phyloP scores from a whole-genome alignment of 805 yeast genomes.

The Candida khao-thaluensis region DNA sequence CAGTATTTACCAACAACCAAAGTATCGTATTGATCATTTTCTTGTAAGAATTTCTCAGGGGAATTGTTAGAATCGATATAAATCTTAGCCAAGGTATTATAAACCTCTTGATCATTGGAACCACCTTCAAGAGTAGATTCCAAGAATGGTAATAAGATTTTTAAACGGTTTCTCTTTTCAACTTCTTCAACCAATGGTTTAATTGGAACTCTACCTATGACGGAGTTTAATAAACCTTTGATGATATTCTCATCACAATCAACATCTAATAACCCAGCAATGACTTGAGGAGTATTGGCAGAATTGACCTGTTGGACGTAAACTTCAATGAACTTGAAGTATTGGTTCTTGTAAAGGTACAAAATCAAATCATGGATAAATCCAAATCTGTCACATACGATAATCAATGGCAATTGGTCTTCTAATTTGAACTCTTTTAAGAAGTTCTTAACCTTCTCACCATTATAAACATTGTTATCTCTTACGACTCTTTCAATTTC shows the following conservation, averaged over 20 bases:
- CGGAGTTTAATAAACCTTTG: slow-evolving; percentile 75
- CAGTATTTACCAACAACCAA: slow-evolving; percentile 95
- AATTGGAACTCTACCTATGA: slow-evolving; percentile 92
- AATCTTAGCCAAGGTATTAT: slow-evolving; percentile 93
- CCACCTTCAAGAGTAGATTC: slow-evolving; percentile 86
- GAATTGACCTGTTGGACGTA: slow-evolving; percentile 98
- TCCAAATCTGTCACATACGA: slow-evolving; percentile 90
- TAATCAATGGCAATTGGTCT: slow-evolving; percentile 93
- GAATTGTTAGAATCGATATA: slow-evolving; percentile 97
- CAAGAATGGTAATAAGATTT: slow-evolving; percentile 86
- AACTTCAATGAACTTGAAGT: slow-evolving; percentile 94
- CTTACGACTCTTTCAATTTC: slow-evolving; percentile 96
- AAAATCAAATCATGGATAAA: slow-evolving; percentile 92
- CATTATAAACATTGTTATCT: slow-evolving; percentile 90
- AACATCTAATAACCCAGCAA: slow-evolving; percentile 94
- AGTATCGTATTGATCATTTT: slow-evolving; percentile 88
- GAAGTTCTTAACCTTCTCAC: slow-evolving; percentile 96
- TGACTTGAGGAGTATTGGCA: slow-evolving; percentile 90
- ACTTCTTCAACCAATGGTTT: slow-evolving; percentile 88
- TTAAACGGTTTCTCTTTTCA: slow-evolving; percentile 92
- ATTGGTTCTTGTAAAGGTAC: slow-evolving; percentile 92
- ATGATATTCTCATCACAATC: slow-evolving; percentile 93
- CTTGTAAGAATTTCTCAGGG: slow-evolving; percentile 94
- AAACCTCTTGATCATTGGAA: slow-evolving; percentile 85
- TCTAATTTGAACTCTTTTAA: slow-evolving; percentile 90